These are phyloP conservation scores for Kazachstania kunashirensis DNA, from an alignment of 805 yeast genomes.

Conservation along the genomic window DNA sequence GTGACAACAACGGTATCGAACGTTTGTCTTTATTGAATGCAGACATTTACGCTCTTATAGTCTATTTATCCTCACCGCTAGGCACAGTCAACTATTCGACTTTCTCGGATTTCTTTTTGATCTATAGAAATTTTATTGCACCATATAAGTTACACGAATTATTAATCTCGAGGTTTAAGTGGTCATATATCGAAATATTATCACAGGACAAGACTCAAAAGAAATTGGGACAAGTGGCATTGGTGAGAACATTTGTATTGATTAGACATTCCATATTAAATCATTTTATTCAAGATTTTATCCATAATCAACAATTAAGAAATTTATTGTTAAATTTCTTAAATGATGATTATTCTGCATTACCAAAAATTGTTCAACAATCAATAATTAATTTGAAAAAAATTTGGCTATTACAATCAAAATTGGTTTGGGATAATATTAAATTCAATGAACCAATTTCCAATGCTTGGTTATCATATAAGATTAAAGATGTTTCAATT, in stretches of 20 bases:
- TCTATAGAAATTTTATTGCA: constrained; percentile 63
- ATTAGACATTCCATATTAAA: constrained; percentile 85
- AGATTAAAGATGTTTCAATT: constrained; percentile 18
- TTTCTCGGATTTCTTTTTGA: constrained; percentile 76
- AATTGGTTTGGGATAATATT: constrained; percentile 23
- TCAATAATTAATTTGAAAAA: constrained; percentile 39
- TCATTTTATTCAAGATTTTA: constrained; percentile 79
- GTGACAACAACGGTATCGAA: constrained; percentile 4
- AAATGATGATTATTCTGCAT: constrained; percentile 22
- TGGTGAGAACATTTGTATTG: constrained; percentile 76
- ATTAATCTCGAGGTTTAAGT: constrained; percentile 54
- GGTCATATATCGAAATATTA: constrained; percentile 47
- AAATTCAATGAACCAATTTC: constrained; percentile 12
- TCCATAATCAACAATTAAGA: constrained; percentile 42
- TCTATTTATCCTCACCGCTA: constrained; percentile 59
- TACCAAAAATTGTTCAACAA: constrained; percentile 26
- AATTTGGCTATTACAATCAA: constrained; percentile 35
- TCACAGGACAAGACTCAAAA: constrained; percentile 1
- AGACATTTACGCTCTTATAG: constrained; percentile 35
- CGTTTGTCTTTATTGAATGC: constrained; percentile 14
- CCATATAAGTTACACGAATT: constrained; percentile 50
- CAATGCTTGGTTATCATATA: constrained; percentile 16
- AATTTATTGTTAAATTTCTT: constrained; percentile 34
- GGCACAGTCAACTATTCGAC: constrained; percentile 64
- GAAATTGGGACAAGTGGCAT: constrained; percentile 50